Evolutionary conservation across 345 rosid genomes (phyloP).

Genomic region (Citrus cavaleriei): DNA sequence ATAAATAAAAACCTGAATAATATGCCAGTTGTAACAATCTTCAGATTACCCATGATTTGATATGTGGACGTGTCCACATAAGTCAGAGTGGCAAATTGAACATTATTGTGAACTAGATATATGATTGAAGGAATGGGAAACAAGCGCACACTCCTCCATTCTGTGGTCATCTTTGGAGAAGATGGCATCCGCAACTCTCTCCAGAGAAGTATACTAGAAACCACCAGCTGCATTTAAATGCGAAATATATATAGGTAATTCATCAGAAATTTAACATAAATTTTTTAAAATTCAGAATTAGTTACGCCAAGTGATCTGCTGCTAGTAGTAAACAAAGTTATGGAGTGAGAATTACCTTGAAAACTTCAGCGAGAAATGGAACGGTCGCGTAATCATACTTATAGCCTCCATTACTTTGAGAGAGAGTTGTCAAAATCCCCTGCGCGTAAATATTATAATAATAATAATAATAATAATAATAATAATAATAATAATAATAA

Average conservation of each 20-base stretch:
- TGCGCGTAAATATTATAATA: constrained; percentile 1
- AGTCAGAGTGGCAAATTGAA: constrained; percentile 88
- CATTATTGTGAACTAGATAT: constrained; percentile 86
- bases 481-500: not conserved
- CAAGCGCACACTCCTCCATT: constrained; percentile 81
- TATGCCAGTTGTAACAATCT: constrained; percentile 91
- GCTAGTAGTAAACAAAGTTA: not conserved
- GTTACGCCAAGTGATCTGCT: not conserved
- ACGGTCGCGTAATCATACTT: constrained; percentile 90
- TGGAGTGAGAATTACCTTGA: constrained; percentile 50
- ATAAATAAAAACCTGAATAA: constrained; percentile 57
- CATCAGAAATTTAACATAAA: not conserved
- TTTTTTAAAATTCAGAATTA: not conserved
- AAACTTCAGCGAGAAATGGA: constrained; percentile 90
- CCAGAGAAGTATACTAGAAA: constrained; percentile 84
- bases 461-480: not conserved
- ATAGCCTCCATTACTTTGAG: constrained; percentile 83
- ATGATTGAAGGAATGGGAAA: constrained; percentile 86
- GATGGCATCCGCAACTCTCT: constrained; percentile 49
- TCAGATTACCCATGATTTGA: constrained; percentile 97
- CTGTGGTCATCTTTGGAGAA: constrained; percentile 68
- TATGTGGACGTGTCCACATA: constrained; percentile 92
- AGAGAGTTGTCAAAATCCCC: constrained; percentile 95
- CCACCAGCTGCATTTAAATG: constrained; percentile 47
- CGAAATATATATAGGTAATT: not conserved